Base-by-base conservation (phyloP, 2,329 filamentous ascomycete genomes). In the Lachnellula hyalina region DNA sequence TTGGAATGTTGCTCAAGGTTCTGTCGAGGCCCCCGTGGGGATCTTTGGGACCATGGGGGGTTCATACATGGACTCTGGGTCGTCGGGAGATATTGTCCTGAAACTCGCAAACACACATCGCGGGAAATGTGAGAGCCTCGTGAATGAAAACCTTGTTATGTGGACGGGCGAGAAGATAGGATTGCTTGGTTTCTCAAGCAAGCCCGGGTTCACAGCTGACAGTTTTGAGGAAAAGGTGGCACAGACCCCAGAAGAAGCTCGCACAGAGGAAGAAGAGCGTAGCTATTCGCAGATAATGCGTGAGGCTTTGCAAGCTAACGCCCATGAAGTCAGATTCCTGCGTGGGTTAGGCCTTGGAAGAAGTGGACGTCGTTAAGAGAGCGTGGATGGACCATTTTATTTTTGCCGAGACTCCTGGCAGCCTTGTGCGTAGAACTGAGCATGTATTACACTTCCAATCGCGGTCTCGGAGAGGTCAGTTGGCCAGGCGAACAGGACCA, bases 81-180 rank as follows among this genome's bases (percentile, higher is more conserved):
- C 76, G 28, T 77, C 76, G 28, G 87, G 83, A 51, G 90, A 94
- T 62, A 86, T 94, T 56, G 90, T 87, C 4, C 82, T 90, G 62
- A 95, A 95, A 68, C 82, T 96, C 44, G 63, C 93, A 2, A 72
- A 73, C 51, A 75, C 76, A 5, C 70, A 73, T 50, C 74, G 75
- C 4, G 62, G 66, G 1, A 47, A 71, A 25, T 66, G 64, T 5
- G 72, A 71, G 5, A 58, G 56, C 40, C 44, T 56, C 46, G 64
- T 75, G 36, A 83, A 81, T 61, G 69, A 81, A 49, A 84, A 93
- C 63, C 71, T 96, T 12, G 70, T 96, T 4, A 77, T 96, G 47
- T 96, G 91, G 91, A 96, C 91, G 0, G 92, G 90, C 17, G 90
- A 96, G 55, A 85, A 85, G 60, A 74, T 96, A 47, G 92, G 90